Conservation (phyloP, 345 rosid genomes). For the Rhizophora apiculata region DNA sequence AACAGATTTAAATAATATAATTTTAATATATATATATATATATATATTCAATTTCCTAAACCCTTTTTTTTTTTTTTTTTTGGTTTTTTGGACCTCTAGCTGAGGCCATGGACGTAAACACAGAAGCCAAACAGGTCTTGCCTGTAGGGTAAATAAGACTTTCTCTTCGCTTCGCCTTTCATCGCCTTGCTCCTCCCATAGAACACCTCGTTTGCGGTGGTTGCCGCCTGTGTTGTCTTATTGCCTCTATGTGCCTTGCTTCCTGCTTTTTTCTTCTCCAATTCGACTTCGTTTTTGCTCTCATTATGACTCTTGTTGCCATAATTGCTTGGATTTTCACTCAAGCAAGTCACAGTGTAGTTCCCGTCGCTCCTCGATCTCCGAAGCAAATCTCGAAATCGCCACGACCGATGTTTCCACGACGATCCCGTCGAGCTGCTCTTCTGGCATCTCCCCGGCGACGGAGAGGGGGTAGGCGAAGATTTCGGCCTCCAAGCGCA, state of each 20-base stretch:
- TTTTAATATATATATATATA: no score
- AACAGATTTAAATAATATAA: no score
- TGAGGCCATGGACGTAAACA: constrained; percentile 33
- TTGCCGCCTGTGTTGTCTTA: constrained; percentile 6
- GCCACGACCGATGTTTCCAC: constrained; percentile 45
- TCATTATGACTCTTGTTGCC: neutral
- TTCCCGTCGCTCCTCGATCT: constrained; percentile 75
- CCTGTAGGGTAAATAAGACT: constrained; percentile 71
- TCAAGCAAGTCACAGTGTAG: constrained; percentile 39
- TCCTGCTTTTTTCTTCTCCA: neutral
- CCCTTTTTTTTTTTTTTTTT: neutral
- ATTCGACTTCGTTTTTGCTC: neutral
- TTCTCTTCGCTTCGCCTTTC: constrained; percentile 57
- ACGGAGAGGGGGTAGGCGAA: constrained; percentile 33
- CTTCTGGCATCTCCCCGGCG: constrained; percentile 48
- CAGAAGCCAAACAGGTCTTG: constrained; percentile 65
- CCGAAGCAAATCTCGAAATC: constrained; percentile 53
- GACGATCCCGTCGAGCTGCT: constrained; percentile 69
- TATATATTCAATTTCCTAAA: no score
- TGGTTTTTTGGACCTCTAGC: constrained; percentile 15
- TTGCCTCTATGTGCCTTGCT: neutral
- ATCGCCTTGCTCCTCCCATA: constrained; percentile 57
- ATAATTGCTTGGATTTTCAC: neutral
- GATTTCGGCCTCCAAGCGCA: constrained; percentile 65
- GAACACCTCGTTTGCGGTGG: constrained; percentile 56